Base-by-base conservation (phyloP, 31 red algal species). In the Endocladia muricata region DNA sequence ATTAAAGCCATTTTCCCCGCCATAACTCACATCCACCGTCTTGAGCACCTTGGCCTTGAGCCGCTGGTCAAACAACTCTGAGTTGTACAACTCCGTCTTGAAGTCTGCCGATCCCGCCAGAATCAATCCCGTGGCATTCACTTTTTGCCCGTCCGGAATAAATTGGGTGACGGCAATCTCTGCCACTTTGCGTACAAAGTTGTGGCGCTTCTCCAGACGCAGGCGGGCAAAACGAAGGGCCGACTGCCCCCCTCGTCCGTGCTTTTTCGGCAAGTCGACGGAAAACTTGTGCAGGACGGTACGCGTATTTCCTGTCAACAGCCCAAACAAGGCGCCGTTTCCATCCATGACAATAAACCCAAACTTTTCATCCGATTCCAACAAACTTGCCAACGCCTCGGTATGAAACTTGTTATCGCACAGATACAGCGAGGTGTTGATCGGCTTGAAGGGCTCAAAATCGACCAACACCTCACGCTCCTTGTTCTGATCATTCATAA, bases 311-410 rank as follows among this genome's bases (percentile, higher is more conserved):
- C 96, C 96, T 37, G 84, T 82, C 11, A 99, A 74, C 21, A 93
- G 51, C 8, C 92, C 96, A 73, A 89, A 99, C 15, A 99, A 73
- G 48, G 89, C 86, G 13, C 96, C 96, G 78, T 94, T 95, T 34
- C 96, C 96, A 52, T 99, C 96, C 81, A 99, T 99, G 9, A 99
- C 83, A 38, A 99, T 95, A 79, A 99, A 99, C 19, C 96, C 96
- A 81, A 99, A 99, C 68, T 88, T 88, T 38, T 99, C 96, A 76
- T 99, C 96, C 7, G 83, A 88, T 60, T 95, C 93, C 8, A 99
- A 72, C 22, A 99, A 76, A 72, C 77, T 78, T 1, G 77, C 74
- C 21, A 99, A 74, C 26, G 92, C 92, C 68, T 99, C 96, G 1
- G 92, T 94, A 51, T 99, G 96, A 47, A 99, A 99, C 56, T 94